A percentile compares a stretch with the other conserved stretches of the same genome.
phyloP scores from a whole-genome alignment of 345 rosid species.

The Eucalyptus erythrocorys region DNA sequence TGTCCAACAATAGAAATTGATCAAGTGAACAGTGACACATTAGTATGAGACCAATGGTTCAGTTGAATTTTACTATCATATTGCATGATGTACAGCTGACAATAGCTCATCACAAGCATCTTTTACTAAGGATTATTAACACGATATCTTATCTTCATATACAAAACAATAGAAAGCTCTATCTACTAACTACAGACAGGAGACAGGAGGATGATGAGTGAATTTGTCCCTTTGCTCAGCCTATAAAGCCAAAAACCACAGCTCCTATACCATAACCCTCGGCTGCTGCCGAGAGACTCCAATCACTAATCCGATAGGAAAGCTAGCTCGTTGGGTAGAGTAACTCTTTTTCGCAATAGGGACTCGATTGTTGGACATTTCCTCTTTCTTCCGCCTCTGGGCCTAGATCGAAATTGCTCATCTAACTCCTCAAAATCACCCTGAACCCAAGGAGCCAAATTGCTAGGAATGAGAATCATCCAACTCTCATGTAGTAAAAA shows the following conservation, averaged over 20 bases:
- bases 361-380: constrained; percentile 46
- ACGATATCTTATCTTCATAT: constrained; percentile 23
- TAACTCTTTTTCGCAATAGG: constrained; percentile 55
- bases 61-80: background rate
- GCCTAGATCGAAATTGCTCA: constrained; percentile 48
- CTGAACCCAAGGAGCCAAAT: constrained; percentile 15
- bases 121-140: background rate
- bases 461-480: background rate
- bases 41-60: background rate
- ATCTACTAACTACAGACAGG: background rate
- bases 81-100: background rate
- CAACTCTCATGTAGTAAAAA: background rate
- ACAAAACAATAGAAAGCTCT: background rate
- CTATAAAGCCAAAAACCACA: background rate
- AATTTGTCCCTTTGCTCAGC: background rate
- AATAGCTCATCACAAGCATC: background rate
- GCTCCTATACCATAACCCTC: background rate
- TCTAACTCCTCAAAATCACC: constrained; percentile 70
- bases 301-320: background rate
- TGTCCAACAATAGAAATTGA: background rate
- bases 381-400: constrained; percentile 83
- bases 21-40: background rate
- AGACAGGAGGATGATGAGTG: background rate
- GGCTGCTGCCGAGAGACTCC: background rate
- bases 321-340: constrained; percentile 9